Percentiles rank a stretch among this genome's conserved stretches.
Conservation (phyloP, 208 protist genomes). For the Trypanosoma rangeli region DNA sequence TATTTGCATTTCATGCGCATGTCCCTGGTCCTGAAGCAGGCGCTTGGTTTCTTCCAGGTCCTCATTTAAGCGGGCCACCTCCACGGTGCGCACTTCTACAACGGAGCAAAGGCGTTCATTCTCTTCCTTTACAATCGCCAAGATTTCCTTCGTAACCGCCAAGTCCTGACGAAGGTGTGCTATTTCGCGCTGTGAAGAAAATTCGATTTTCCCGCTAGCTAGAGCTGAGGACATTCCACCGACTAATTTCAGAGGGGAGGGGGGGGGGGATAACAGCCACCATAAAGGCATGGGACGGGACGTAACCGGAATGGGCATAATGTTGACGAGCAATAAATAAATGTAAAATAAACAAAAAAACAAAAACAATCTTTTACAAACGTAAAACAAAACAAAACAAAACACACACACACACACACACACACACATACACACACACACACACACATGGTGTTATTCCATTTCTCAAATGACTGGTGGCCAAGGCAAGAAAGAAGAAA, state of each 20-base stretch:
- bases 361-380: conserved; percentile 2
- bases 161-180: conserved; percentile 25
- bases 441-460: no score
- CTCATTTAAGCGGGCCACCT: conserved; percentile 2
- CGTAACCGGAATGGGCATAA: no score
- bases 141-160: conserved; percentile 16
- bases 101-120: conserved; percentile 11
- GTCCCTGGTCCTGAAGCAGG: conserved; percentile 6
- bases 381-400: conserved; percentile 14
- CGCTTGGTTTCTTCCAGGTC: conserved; percentile 12
- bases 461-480: no score
- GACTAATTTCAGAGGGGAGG: no score
- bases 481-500: no score
- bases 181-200: conserved; percentile 18
- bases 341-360: conserved; percentile 12
- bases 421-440: not conserved
- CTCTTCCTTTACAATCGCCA: conserved; percentile 11
- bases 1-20: conserved; percentile 8
- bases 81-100: not conserved
- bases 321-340: not conserved
- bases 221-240: not conserved
- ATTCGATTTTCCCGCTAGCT: conserved; percentile 4
- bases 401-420: conserved; percentile 4
- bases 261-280: no score
- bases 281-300: no score